Percentiles rank a stretch among this genome's conserved stretches.
Evolutionary conservation across 257 asterid genomes (phyloP).

Genomic region (Solanum medicagineum): DNA sequence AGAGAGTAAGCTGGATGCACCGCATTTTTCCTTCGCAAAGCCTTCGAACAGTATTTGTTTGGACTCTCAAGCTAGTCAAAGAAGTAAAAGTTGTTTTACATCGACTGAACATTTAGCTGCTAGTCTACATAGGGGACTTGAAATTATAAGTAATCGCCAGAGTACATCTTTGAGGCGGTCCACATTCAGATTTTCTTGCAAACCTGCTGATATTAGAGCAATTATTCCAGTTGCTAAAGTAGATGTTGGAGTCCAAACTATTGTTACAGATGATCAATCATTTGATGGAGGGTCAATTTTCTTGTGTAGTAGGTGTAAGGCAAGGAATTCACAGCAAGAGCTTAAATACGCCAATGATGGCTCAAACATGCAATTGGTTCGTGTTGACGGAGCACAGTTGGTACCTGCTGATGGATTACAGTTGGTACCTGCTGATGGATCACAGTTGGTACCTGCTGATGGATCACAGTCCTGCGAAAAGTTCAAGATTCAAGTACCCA

Average conservation of each 20-base stretch:
- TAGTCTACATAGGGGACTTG: slow-evolving; percentile 79
- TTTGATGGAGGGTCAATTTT: slow-evolving; percentile 10
- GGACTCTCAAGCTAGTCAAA: slow-evolving; percentile 24
- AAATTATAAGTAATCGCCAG: slow-evolving; percentile 56
- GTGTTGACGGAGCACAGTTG: slow-evolving; percentile 53
- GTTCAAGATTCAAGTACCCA: slow-evolving; percentile 61
- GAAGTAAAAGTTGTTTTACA: slow-evolving; percentile 35
- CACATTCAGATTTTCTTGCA: slow-evolving; percentile 65
- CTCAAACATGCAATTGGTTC: slow-evolving; percentile 77
- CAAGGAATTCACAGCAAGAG: slow-evolving; percentile 21
- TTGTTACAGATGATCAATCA: slow-evolving; percentile 21
- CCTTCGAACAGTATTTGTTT: slow-evolving; percentile 42
- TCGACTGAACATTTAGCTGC: slow-evolving; percentile 77
- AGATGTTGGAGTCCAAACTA: slow-evolving; percentile 82
- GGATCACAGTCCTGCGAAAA: slow-evolving; percentile 38
- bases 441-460: slow-evolving; percentile 12
- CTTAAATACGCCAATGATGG: slow-evolving; percentile 21
- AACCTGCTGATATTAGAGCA: slow-evolving; percentile 44
- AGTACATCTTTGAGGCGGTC: slow-evolving; percentile 65
- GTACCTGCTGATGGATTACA: slow-evolving; percentile 49
- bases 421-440: slow-evolving; percentile 12
- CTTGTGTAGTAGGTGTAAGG: slow-evolving; percentile 67
- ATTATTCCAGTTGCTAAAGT: slow-evolving; percentile 46
- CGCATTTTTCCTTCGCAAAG: slow-evolving; percentile 29
- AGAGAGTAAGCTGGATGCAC: slow-evolving; percentile 22